phyloP scores from a whole-genome alignment of 345 rosid species.

The Bruguiera gymnorhiza region DNA sequence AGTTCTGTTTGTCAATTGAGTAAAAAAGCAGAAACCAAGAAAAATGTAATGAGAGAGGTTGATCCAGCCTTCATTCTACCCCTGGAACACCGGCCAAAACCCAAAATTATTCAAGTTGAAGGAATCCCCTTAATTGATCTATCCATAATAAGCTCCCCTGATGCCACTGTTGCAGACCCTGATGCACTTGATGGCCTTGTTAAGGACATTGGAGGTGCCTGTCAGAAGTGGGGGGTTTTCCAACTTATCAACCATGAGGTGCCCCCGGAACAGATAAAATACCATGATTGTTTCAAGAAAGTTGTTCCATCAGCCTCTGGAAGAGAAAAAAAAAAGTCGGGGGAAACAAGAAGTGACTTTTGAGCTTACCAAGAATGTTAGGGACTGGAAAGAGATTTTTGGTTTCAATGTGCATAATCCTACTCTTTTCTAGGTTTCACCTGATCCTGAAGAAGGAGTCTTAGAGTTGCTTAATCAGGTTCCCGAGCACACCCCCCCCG shows the following conservation, averaged over 20 bases:
- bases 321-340: conserved; percentile 41
- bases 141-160: conserved; percentile 1
- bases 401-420: conserved; percentile 22
- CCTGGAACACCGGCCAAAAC: conserved; percentile 36
- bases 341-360: conserved; percentile 19
- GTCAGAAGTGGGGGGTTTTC: conserved; percentile 42
- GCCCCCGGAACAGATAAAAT: conserved; percentile 15
- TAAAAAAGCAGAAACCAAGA: too few species aligned
- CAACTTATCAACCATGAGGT: conserved; percentile 47
- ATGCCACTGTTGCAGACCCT: neutral
- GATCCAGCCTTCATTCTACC: conserved; percentile 35
- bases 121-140: conserved; percentile 41
- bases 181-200: conserved; percentile 20
- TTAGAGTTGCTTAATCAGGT: conserved; percentile 19
- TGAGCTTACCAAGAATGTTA: conserved; percentile 49
- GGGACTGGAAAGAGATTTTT: conserved; percentile 53
- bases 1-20: too few species aligned
- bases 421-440: conserved; percentile 24
- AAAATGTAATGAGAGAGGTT: conserved; percentile 15
- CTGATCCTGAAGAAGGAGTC: conserved; percentile 18
- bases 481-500: conserved; percentile 33
- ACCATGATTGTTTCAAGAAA: conserved; percentile 16
- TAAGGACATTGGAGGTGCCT: conserved; percentile 30
- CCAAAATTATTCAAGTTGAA: conserved; percentile 12
- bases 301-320: conserved; percentile 29